phyloP scores from a whole-genome alignment of 1,284 basidiomycete species.

The Irpex sp. region DNA sequence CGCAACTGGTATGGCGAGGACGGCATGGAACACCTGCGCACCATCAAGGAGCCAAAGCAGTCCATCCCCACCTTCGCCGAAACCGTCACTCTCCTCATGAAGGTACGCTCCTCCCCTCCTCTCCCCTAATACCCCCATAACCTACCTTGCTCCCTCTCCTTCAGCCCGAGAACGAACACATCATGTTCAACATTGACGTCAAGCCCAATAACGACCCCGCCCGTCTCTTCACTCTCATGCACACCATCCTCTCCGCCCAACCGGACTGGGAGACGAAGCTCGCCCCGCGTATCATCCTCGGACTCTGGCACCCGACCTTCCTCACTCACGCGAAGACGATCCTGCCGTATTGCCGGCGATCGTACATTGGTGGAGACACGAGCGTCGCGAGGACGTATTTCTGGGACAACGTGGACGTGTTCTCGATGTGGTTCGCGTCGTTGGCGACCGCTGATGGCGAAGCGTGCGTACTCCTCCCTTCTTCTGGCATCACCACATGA shows the following conservation, averaged over 20 bases:
- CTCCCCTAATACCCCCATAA: constrained; percentile 7
- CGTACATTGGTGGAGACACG: constrained; percentile 79
- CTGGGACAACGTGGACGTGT: constrained; percentile 86
- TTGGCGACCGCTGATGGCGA: constrained; percentile 74
- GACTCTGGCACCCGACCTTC: constrained; percentile 92
- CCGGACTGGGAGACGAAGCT: constrained; percentile 77
- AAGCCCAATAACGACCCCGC: constrained; percentile 93
- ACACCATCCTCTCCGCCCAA: constrained; percentile 67
- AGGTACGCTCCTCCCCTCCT: constrained; percentile 36
- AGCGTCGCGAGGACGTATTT: constrained; percentile 82
- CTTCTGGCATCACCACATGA: background rate
- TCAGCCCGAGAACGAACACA: constrained; percentile 81
- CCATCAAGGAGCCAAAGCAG: constrained; percentile 79
- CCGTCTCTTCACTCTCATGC: constrained; percentile 84
- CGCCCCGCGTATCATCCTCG: constrained; percentile 89
- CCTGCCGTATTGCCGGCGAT: constrained; percentile 82
- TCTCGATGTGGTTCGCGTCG: constrained; percentile 81
- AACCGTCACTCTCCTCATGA: constrained; percentile 80
- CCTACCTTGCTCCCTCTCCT: background rate
- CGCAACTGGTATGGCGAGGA: constrained; percentile 68
- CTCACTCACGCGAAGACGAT: constrained; percentile 70
- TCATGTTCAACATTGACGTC: constrained; percentile 91
- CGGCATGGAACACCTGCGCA: constrained; percentile 83
- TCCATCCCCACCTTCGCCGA: constrained; percentile 86
- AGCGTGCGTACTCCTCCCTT: constrained; percentile 41